A percentile compares a stretch with the other conserved stretches of the same genome.
phyloP scores from a whole-genome alignment of 208 protist genomes.

The Leishmania aethiopica region DNA sequence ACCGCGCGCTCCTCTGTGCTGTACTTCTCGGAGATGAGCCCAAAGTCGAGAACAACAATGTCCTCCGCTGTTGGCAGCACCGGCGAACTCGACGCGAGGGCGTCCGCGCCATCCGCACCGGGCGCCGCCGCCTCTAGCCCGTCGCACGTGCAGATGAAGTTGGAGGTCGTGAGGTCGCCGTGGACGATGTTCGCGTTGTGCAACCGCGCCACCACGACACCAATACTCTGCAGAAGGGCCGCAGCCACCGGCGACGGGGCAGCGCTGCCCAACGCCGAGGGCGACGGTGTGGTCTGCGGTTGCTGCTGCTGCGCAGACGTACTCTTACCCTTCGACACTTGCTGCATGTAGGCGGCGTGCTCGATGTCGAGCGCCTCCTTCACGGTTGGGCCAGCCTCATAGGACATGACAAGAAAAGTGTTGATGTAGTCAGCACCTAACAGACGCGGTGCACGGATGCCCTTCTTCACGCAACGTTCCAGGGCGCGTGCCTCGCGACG shows the following conservation, averaged over 20 bases:
- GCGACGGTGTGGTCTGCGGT: constrained; percentile 14
- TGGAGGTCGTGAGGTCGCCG: constrained; percentile 98
- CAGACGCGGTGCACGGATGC: constrained; percentile 68
- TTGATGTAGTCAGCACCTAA: constrained; percentile 55
- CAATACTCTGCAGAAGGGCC: constrained; percentile 75
- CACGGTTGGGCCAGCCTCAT: constrained; percentile 69
- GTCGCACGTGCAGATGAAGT: constrained; percentile 82
- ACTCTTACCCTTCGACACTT: neutral
- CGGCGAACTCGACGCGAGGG: neutral
- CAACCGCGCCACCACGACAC: constrained; percentile 85
- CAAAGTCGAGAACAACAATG: constrained; percentile 97
- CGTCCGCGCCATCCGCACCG: neutral
- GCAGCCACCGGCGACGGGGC: constrained; percentile 30
- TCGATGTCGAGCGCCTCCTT: constrained; percentile 64
- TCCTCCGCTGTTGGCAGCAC: constrained; percentile 25
- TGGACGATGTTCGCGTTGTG: constrained; percentile 95
- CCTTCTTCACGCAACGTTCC: constrained; percentile 59
- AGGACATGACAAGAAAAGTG: constrained; percentile 81
- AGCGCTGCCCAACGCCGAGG: neutral
- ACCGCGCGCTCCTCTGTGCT: constrained; percentile 97
- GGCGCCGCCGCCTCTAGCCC: neutral
- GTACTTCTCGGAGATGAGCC: constrained; percentile 90
- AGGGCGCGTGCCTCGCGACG: constrained; percentile 73
- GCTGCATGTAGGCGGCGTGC: constrained; percentile 7
- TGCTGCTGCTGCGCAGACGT: neutral